Conservation (phyloP, 164 flowering plant species). For the Magnolia changhungtana region DNA sequence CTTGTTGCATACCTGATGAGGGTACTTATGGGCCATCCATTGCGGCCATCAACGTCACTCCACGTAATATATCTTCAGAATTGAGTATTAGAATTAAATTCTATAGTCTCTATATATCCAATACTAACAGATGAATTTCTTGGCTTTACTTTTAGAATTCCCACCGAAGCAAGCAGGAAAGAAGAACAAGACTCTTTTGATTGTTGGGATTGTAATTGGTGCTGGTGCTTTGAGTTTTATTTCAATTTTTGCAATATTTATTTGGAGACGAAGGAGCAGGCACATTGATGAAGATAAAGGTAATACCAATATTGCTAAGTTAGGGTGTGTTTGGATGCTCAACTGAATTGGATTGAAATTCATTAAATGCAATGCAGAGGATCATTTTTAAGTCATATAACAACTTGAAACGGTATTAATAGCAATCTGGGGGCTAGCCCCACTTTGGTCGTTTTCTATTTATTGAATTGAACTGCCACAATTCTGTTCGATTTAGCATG, state of each 20-base stretch:
- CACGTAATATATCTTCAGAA: constrained; percentile 38
- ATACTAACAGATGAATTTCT: not conserved
- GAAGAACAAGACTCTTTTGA: constrained; percentile 45
- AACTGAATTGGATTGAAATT: no score
- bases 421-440: no score
- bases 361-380: no score
- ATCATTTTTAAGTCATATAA: no score
- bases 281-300: constrained; percentile 45
- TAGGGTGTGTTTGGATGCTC: not conserved
- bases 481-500: no score
- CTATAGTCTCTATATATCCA: not conserved
- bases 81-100: not conserved
- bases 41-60: constrained; percentile 76
- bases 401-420: no score
- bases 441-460: no score
- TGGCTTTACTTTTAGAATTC: constrained; percentile 50
- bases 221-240: constrained; percentile 35
- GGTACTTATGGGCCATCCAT: constrained; percentile 82
- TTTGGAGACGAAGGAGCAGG: constrained; percentile 29
- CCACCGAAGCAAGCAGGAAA: constrained; percentile 29
- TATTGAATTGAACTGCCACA: no score
- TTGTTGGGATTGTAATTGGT: constrained; percentile 54
- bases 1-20: constrained; percentile 74
- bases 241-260: constrained; percentile 24
- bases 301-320: constrained; percentile 11